Percentiles rank a stretch among this genome's conserved stretches.
Conservation (phyloP, 176 grass and related monocot species). For the Triticum timopheevii region DNA sequence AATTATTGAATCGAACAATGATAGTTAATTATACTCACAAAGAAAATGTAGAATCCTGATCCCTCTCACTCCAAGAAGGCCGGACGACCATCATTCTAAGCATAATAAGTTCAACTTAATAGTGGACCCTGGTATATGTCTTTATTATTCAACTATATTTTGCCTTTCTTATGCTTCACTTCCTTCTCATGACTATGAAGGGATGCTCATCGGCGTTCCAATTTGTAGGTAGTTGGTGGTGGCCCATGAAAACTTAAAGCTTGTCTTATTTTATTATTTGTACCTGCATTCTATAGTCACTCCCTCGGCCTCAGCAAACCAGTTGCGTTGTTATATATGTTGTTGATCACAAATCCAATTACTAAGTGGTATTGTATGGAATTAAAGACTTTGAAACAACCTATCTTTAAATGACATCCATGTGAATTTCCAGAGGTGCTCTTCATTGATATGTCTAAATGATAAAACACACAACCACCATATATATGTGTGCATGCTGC, state of each 20-base stretch:
- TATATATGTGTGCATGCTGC: not conserved
- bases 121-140: too few relatives aligned
- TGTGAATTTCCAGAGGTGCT: not conserved
- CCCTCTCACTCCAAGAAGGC: not conserved
- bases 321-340: not conserved
- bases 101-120: too few relatives aligned
- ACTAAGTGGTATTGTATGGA: too few relatives aligned
- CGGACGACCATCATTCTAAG: too few relatives aligned
- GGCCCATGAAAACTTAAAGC: not conserved
- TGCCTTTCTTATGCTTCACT: too few relatives aligned
- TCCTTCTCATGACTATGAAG: too few relatives aligned
- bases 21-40: not conserved
- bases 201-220: too few relatives aligned
- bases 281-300: not conserved
- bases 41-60: not conserved
- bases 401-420: not conserved
- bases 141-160: too few relatives aligned
- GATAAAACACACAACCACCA: not conserved
- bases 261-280: not conserved
- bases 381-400: too few relatives aligned
- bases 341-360: not conserved
- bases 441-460: not conserved
- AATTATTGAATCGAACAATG: too few relatives aligned
- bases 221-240: too few relatives aligned
- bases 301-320: not conserved